Conservation (phyloP, 2,329 filamentous ascomycete species). For the Diplocarpon rosae region DNA sequence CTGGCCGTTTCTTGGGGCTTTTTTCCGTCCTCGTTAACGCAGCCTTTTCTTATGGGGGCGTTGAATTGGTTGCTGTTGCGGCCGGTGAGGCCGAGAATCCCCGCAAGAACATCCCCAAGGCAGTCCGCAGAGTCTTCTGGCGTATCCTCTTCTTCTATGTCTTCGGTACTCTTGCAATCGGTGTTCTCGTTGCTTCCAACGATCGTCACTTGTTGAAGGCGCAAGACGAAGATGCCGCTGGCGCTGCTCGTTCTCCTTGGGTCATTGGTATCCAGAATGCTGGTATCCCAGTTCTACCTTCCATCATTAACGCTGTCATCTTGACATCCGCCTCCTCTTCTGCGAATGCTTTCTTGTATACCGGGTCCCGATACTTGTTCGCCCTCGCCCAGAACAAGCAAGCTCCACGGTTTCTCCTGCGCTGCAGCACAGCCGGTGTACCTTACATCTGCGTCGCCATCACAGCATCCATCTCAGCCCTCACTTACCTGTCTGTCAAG, state of each 20-base stretch:
- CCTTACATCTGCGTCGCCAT: constrained; percentile 58
- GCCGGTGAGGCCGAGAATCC: constrained; percentile 65
- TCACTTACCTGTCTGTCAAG: constrained; percentile 59
- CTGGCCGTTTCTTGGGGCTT: constrained; percentile 62
- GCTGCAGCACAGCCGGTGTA: constrained; percentile 53
- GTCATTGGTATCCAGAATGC: constrained; percentile 59
- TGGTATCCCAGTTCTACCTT: constrained; percentile 50
- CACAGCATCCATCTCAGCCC: constrained; percentile 55
- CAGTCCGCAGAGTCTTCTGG: constrained; percentile 72
- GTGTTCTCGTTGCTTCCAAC: constrained; percentile 60
- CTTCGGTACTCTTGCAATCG: constrained; percentile 59
- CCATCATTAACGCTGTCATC: constrained; percentile 64
- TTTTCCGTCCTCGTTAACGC: constrained; percentile 39
- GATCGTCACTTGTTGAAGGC: constrained; percentile 52
- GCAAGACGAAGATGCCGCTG: constrained; percentile 46
- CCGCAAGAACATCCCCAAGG: constrained; percentile 56
- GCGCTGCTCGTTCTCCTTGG: constrained; percentile 58
- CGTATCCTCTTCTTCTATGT: constrained; percentile 67
- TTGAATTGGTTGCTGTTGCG: constrained; percentile 33
- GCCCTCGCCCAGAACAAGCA: constrained; percentile 51
- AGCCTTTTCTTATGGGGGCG: constrained; percentile 38
- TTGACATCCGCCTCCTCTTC: constrained; percentile 46
- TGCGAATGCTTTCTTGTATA: constrained; percentile 25
- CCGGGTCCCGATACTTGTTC: constrained; percentile 26
- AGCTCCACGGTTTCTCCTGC: constrained; percentile 48